Conservation (phyloP, 495 filamentous ascomycete genomes). For the Clohesyomyces aquaticus region DNA sequence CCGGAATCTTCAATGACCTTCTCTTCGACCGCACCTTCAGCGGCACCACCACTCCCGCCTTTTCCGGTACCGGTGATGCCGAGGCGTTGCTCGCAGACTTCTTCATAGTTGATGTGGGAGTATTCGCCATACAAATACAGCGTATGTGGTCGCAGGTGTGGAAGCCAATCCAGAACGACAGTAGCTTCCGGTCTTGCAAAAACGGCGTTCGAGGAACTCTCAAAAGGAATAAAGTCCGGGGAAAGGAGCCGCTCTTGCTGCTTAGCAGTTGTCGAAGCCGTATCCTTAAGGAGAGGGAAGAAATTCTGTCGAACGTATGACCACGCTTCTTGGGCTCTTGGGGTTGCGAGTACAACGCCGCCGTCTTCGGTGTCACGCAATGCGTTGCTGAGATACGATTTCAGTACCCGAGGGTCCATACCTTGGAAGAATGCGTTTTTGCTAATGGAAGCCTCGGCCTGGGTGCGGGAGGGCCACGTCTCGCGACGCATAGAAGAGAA, state of each 20-base stretch:
- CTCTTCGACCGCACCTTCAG: slow-evolving; percentile 65
- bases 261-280: slow-evolving; percentile 30
- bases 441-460: slow-evolving; percentile 17
- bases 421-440: slow-evolving; percentile 43
- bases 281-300: slow-evolving; percentile 29
- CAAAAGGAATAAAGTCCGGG: slow-evolving; percentile 39
- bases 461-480: slow-evolving; percentile 37
- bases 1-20: slow-evolving; percentile 57
- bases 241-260: slow-evolving; percentile 36
- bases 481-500: slow-evolving; percentile 38
- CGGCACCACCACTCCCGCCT: slow-evolving; percentile 66
- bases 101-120: slow-evolving; percentile 60
- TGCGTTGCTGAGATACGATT: slow-evolving; percentile 43
- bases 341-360: slow-evolving; percentile 43
- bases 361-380: slow-evolving; percentile 37
- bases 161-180: slow-evolving; percentile 63
- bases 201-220: slow-evolving; percentile 46
- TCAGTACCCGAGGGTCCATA: slow-evolving; percentile 41
- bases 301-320: slow-evolving; percentile 41
- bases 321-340: slow-evolving; percentile 47
- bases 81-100: slow-evolving; percentile 1
- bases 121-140: slow-evolving; percentile 76
- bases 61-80: slow-evolving; percentile 59
- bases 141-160: slow-evolving; percentile 69
- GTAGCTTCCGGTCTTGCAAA: slow-evolving; percentile 76